Conservation (phyloP, 2,329 filamentous ascomycete genomes). For the Alternaria conjuncta region DNA sequence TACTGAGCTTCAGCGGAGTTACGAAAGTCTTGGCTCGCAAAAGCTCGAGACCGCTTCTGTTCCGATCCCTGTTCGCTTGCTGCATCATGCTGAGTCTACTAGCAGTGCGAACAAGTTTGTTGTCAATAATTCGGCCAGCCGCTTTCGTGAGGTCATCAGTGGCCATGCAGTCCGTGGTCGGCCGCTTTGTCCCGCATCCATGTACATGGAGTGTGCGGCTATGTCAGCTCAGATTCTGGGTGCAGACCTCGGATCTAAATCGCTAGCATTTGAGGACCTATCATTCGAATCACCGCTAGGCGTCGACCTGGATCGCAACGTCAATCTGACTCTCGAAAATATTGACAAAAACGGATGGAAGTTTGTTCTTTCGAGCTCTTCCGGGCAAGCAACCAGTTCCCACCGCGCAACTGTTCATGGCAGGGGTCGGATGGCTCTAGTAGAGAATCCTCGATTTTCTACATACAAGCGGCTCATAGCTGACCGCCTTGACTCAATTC, state of each 20-base stretch:
- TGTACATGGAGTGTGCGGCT: constrained; percentile 28
- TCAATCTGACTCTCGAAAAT: constrained; percentile 1
- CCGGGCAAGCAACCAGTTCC: neutral
- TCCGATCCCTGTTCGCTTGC: neutral
- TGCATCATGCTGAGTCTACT: constrained; percentile 1
- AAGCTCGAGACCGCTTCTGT: neutral
- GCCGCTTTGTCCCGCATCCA: constrained; percentile 23
- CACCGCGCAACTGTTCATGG: constrained; percentile 7
- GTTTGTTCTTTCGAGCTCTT: constrained; percentile 6
- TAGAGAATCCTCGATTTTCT: neutral
- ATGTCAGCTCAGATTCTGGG: constrained; percentile 16
- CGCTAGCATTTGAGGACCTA: constrained; percentile 13
- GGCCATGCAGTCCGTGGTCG: constrained; percentile 24
- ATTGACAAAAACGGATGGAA: constrained; percentile 2
- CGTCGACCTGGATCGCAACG: constrained; percentile 8
- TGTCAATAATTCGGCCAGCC: constrained; percentile 15
- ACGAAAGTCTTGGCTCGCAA: neutral
- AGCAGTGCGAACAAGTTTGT: constrained; percentile 5
- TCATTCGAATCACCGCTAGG: constrained; percentile 15
- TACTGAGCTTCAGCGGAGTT: neutral
- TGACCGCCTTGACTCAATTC: constrained; percentile 5
- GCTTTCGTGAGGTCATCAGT: constrained; percentile 14
- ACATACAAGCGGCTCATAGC: constrained; percentile 19
- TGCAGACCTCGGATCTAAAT: neutral
- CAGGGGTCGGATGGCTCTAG: constrained; percentile 7